These are phyloP conservation scores for Botrytis byssoidea DNA, from an alignment of 2,329 filamentous ascomycete genomes.

Conservation along the genomic window DNA sequence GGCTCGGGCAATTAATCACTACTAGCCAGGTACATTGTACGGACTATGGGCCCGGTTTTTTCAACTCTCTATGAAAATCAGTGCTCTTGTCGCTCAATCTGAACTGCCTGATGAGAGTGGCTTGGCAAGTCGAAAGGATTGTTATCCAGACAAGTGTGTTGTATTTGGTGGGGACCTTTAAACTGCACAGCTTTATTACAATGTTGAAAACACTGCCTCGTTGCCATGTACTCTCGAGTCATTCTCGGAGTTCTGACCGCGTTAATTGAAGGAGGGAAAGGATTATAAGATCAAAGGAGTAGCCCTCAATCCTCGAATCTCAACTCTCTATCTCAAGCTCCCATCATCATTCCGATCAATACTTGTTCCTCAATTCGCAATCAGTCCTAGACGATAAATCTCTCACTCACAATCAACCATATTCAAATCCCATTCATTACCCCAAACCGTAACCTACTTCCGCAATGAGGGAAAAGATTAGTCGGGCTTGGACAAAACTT, in stretches of 20 bases:
- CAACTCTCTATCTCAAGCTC: neutral
- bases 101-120: neutral
- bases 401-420: neutral
- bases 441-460: neutral
- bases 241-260: neutral
- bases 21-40: neutral
- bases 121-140: neutral
- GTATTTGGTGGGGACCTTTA: neutral
- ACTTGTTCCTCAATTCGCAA: neutral
- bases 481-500: constrained; percentile 16
- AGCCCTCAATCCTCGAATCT: neutral
- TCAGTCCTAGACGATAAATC: neutral
- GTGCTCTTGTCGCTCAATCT: neutral
- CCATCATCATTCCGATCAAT: neutral
- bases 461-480: constrained; percentile 13
- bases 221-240: neutral
- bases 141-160: neutral
- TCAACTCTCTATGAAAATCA: neutral
- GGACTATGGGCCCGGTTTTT: neutral
- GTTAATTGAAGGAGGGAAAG: neutral
- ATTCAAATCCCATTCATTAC: neutral
- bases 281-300: neutral
- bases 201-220: neutral
- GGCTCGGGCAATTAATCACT: neutral
- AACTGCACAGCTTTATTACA: neutral